These are phyloP conservation scores for Podospora pseudocomata DNA, from an alignment of 495 filamentous ascomycete species.

Conservation along the genomic window DNA sequence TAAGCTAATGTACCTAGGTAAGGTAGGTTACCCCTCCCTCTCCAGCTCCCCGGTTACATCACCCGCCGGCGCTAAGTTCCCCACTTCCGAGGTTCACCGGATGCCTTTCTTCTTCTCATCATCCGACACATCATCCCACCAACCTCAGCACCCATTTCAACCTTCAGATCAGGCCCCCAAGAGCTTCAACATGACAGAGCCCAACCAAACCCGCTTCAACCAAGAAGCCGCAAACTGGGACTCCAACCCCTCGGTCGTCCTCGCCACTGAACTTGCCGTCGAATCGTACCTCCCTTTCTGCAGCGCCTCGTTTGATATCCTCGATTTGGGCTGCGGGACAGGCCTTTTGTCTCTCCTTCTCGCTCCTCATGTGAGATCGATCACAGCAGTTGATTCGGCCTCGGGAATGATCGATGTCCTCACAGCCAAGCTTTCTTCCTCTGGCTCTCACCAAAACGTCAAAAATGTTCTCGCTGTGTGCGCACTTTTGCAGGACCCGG, in stretches of 20 bases:
- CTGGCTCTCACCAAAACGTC: conserved; percentile 21
- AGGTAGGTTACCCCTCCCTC: neutral
- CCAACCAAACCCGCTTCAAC: conserved; percentile 34
- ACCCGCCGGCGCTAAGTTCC: neutral
- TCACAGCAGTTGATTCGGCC: conserved; percentile 51
- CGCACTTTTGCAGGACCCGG: conserved; percentile 17
- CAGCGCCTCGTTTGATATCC: conserved; percentile 34
- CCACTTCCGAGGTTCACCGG: neutral
- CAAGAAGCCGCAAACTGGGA: conserved; percentile 41
- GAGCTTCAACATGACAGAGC: neutral
- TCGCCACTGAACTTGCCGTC: conserved; percentile 32
- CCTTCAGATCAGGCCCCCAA: neutral
- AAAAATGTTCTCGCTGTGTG: conserved; percentile 23
- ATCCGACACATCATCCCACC: neutral
- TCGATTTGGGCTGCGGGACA: conserved; percentile 58
- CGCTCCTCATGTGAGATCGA: conserved; percentile 37
- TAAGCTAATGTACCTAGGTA: no score
- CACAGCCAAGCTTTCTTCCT: conserved; percentile 34
- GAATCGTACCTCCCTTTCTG: conserved; percentile 31
- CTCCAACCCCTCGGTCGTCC: conserved; percentile 35
- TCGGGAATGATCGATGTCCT: conserved; percentile 53
- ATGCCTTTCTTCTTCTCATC: neutral
- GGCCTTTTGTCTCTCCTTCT: conserved; percentile 50
- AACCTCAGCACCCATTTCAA: neutral
- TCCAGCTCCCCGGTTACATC: neutral